These are phyloP conservation scores for Coleophoma cylindrospora DNA, from an alignment of 2,329 filamentous ascomycete species.

Conservation along the genomic window DNA sequence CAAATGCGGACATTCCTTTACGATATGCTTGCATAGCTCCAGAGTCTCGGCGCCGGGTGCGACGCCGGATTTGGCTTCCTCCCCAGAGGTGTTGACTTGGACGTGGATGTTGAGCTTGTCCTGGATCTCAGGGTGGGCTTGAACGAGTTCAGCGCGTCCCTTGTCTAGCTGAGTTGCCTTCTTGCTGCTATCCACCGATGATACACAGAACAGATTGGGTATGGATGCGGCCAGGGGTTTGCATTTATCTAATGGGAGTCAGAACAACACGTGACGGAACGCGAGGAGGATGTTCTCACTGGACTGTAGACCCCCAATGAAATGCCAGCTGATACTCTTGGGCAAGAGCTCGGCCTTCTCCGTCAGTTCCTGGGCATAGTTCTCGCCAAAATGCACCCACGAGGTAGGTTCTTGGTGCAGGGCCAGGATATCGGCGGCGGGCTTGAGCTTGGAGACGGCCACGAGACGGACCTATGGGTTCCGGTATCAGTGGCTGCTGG, in stretches of 20 bases:
- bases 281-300: conserved; percentile 32
- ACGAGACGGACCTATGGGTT: conserved; percentile 69
- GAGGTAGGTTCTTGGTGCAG: conserved; percentile 58
- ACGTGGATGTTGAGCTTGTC: conserved; percentile 60
- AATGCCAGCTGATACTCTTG: conserved; percentile 80
- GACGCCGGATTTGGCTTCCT: conserved; percentile 79
- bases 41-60: conserved; percentile 58
- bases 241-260: conserved; percentile 67
- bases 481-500: conserved; percentile 8
- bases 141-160: conserved; percentile 57
- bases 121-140: conserved; percentile 24
- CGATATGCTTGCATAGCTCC: conserved; percentile 64
- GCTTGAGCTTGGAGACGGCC: conserved; percentile 94
- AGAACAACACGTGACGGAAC: conserved; percentile 2
- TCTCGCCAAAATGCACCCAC: conserved; percentile 88
- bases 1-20: conserved; percentile 67
- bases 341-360: conserved; percentile 84
- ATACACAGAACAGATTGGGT: conserved; percentile 86
- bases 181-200: conserved; percentile 81
- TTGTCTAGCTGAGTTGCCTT: conserved; percentile 82
- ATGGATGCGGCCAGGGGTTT: conserved; percentile 77
- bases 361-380: conserved; percentile 85
- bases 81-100: conserved; percentile 92
- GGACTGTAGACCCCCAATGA: conserved; percentile 90
- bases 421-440: conserved; percentile 82